Conservation (phyloP, 2,329 filamentous ascomycete species). For the Alternaria consortialis region DNA sequence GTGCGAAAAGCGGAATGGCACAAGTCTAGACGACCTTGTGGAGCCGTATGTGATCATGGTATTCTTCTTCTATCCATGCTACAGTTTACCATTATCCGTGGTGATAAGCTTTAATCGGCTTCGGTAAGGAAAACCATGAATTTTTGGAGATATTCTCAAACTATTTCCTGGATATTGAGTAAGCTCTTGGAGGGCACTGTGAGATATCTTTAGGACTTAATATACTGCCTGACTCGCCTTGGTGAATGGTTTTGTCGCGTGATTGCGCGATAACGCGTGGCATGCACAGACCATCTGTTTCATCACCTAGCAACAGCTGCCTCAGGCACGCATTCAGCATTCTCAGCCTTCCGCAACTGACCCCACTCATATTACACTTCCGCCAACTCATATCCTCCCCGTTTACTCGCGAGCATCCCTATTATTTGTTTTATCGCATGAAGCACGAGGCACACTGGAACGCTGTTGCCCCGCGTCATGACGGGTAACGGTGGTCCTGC, state of each 20-base stretch:
- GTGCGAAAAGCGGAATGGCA: slow-evolving; percentile 44
- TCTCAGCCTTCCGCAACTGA: slow-evolving; percentile 23
- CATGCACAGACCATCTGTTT: slow-evolving; percentile 22
- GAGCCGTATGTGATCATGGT: slow-evolving; percentile 23
- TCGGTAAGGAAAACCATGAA: neutral
- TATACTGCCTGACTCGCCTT: neutral
- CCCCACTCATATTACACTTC: neutral
- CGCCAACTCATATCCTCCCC: neutral
- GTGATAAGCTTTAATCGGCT: neutral
- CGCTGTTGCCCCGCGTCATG: slow-evolving; percentile 14
- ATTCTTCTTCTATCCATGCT: slow-evolving; percentile 6
- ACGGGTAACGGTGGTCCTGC: slow-evolving; percentile 8
- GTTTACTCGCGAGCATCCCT: neutral
- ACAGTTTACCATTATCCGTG: neutral
- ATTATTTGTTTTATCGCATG: neutral
- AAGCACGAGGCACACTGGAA: neutral
- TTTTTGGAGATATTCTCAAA: neutral
- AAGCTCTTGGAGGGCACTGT: neutral
- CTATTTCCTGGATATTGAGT: neutral
- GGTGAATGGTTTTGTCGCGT: slow-evolving; percentile 24
- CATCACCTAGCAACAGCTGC: slow-evolving; percentile 25
- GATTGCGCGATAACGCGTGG: slow-evolving; percentile 30
- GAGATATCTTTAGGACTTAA: neutral
- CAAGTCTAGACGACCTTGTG: slow-evolving; percentile 41
- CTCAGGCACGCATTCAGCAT: slow-evolving; percentile 29